Evolutionary conservation across 176 grass and related monocot genomes (phyloP).

Genomic region (Themeda triandra): DNA sequence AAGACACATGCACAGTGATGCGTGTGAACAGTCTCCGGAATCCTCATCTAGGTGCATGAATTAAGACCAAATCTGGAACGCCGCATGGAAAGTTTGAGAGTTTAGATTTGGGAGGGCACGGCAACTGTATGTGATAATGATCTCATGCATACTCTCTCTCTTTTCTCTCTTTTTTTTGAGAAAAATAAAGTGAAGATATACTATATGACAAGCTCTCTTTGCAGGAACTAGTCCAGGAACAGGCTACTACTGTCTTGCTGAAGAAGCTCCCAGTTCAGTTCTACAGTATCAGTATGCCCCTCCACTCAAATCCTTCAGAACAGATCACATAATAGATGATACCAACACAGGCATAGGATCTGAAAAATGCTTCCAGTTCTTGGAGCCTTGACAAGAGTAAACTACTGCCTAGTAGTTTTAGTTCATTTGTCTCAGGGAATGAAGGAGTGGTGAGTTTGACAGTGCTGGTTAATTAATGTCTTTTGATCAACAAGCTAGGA

Average conservation of each 20-base stretch:
- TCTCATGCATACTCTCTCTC: neutral
- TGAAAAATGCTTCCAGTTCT: no score
- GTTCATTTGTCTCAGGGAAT: neutral
- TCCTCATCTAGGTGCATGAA: neutral
- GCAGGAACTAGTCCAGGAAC: no score
- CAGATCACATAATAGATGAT: no score
- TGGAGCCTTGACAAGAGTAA: no score
- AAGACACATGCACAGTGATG: neutral
- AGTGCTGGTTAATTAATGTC: neutral
- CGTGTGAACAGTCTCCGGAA: neutral
- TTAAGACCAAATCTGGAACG: constrained; percentile 28
- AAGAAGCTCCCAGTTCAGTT: no score
- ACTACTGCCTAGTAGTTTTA: no score
- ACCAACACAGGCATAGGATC: no score
- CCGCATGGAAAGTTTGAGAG: neutral
- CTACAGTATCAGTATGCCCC: no score
- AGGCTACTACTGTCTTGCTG: no score
- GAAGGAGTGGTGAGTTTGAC: neutral
- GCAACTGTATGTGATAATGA: neutral
- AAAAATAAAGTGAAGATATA: neutral
- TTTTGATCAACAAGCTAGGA: no score
- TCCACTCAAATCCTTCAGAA: no score
- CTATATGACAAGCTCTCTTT: neutral
- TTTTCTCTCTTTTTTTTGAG: neutral
- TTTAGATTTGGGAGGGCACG: neutral